Evolutionary conservation across 495 filamentous ascomycete genomes (phyloP).

Genomic region (Geopyxis carbonaria): DNA sequence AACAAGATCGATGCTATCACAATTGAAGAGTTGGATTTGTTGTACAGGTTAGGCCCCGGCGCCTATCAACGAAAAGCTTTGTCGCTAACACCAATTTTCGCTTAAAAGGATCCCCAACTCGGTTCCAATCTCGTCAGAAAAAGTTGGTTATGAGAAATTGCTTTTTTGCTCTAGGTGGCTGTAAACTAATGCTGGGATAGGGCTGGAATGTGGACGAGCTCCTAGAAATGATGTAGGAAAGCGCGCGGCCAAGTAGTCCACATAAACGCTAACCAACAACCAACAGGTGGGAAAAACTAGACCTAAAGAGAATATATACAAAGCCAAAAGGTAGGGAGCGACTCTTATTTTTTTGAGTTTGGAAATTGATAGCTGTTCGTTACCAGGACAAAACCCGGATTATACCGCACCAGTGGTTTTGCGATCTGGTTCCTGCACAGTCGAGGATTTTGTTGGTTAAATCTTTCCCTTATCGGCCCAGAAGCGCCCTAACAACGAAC

Average conservation of each 20-base stretch:
- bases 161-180: too few relatives aligned
- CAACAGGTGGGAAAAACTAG: conserved; percentile 78
- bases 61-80: background rate
- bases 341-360: background rate
- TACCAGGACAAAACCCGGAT: conserved; percentile 51
- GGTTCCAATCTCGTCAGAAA: conserved; percentile 84
- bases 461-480: conserved; percentile 4
- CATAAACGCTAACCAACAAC: conserved; percentile 19
- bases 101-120: conserved; percentile 63
- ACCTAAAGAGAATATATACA: conserved; percentile 81
- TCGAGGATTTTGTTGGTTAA: conserved; percentile 85
- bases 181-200: conserved; percentile 29
- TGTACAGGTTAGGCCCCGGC: conserved; percentile 44
- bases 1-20: conserved; percentile 99
- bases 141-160: conserved; percentile 8
- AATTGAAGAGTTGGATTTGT: conserved; percentile 87
- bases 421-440: conserved; percentile 59
- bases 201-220: conserved; percentile 98
- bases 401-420: conserved; percentile 86
- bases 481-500: conserved; percentile 18
- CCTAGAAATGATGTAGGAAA: conserved; percentile 66
- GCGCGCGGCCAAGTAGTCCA: conserved; percentile 9
- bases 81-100: too few relatives aligned
- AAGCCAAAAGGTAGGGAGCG: conserved; percentile 69
- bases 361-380: background rate